Evolutionary conservation across 163 green algal species (phyloP).

Genomic region (Chlamydomonas reinhardtii): DNA sequence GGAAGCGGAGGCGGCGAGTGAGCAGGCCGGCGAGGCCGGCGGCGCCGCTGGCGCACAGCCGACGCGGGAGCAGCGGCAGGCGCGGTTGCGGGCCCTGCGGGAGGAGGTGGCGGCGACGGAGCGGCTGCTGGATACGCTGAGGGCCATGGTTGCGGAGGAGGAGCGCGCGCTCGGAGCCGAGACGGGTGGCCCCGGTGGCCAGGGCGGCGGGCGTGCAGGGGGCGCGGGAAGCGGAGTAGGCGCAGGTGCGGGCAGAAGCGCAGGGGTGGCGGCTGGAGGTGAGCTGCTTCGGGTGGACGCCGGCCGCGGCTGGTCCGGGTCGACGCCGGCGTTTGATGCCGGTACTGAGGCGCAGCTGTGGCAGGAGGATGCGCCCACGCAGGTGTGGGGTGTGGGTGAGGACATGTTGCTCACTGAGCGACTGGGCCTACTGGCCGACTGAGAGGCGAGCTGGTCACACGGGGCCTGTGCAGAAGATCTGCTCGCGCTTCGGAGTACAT

Average conservation of each 20-base stretch:
- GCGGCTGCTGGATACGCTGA: slow-evolving; percentile 28
- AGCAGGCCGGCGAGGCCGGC: too few species aligned
- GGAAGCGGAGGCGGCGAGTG: neutral
- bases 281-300: neutral
- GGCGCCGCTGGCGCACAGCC: neutral
- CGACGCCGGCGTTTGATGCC: neutral
- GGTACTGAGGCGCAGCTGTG: neutral
- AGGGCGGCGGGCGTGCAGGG: neutral
- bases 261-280: too few species aligned
- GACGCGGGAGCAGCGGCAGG: slow-evolving; percentile 13
- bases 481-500: too few species aligned
- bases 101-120: slow-evolving; percentile 50
- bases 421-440: neutral
- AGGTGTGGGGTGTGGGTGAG: slow-evolving; percentile 6
- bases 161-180: slow-evolving; percentile 1
- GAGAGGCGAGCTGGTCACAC: too few species aligned
- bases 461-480: too few species aligned
- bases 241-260: too few species aligned
- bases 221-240: too few species aligned
- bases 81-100: slow-evolving; percentile 30
- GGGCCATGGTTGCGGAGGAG: slow-evolving; percentile 38
- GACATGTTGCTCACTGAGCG: slow-evolving; percentile 14
- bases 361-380: neutral
- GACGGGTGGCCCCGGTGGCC: too few species aligned
- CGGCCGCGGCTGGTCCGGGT: too few species aligned